Evolutionary conservation across 2,329 filamentous ascomycete genomes (phyloP).

Genomic region (Ophiocordyceps polyrhachis-furcata): DNA sequence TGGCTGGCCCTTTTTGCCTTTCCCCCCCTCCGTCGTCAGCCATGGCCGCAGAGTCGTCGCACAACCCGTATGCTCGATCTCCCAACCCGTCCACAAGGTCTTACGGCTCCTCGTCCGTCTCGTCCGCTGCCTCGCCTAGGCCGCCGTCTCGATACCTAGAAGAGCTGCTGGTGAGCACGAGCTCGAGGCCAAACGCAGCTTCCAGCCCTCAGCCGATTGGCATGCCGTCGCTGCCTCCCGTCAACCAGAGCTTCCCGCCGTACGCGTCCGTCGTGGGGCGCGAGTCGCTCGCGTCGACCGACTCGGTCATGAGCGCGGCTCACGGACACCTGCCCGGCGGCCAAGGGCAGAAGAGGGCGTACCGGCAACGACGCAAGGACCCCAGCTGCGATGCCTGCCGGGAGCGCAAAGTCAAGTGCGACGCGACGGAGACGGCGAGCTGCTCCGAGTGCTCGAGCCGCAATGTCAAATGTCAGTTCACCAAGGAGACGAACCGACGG

Average conservation of each 20-base stretch:
- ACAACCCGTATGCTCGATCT: slow-evolving; percentile 40
- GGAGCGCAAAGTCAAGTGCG: slow-evolving; percentile 73
- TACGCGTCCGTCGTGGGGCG: slow-evolving; percentile 37
- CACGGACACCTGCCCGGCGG: slow-evolving; percentile 12
- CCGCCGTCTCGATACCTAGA: slow-evolving; percentile 31
- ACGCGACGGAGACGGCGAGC: slow-evolving; percentile 88
- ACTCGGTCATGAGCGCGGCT: slow-evolving; percentile 33
- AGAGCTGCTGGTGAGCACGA: slow-evolving; percentile 29
- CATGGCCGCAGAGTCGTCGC: slow-evolving; percentile 33
- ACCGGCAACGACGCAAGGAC: slow-evolving; percentile 86
- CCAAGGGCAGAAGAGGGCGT: slow-evolving; percentile 77
- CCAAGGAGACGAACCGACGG: slow-evolving; percentile 91
- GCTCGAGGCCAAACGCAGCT: slow-evolving; percentile 26
- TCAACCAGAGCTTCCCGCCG: slow-evolving; percentile 29
- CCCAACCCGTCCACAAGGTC: slow-evolving; percentile 42
- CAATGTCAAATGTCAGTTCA: slow-evolving; percentile 96
- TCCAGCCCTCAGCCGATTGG: slow-evolving; percentile 33
- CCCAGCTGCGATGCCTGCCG: slow-evolving; percentile 95
- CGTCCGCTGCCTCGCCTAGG: slow-evolving; percentile 40
- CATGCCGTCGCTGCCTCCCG: slow-evolving; percentile 30
- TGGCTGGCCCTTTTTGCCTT: not conserved
- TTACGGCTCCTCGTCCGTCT: slow-evolving; percentile 46
- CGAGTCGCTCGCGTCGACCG: slow-evolving; percentile 40
- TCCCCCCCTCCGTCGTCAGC: not conserved
- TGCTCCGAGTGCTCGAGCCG: slow-evolving; percentile 95